Evolutionary conservation across 208 protist genomes (phyloP).

Genomic region (Trichomonas vaginalis): DNA sequence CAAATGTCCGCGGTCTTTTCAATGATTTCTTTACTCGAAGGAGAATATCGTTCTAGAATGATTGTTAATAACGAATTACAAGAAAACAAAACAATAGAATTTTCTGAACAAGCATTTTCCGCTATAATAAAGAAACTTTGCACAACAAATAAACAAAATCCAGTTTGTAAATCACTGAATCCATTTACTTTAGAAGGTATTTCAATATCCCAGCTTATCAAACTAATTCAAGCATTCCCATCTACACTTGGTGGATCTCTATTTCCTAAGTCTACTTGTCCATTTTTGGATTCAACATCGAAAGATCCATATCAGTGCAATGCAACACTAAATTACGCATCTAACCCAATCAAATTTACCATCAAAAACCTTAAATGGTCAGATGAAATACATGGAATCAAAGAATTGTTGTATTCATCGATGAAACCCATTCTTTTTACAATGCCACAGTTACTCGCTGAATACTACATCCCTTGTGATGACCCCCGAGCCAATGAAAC

Average conservation of each 20-base stretch:
- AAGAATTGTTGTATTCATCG: background rate
- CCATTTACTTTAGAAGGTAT: background rate
- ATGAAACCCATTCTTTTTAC: background rate
- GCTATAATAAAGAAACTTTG: background rate
- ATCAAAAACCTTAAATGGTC: background rate
- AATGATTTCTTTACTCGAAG: background rate
- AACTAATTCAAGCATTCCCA: background rate
- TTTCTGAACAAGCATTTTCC: background rate
- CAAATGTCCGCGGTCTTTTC: background rate
- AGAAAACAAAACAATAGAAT: background rate
- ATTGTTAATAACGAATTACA: background rate
- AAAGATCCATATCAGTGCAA: background rate
- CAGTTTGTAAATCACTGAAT: background rate
- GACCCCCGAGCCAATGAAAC: background rate
- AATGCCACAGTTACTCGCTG: background rate
- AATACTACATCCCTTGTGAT: background rate
- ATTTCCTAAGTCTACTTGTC: background rate
- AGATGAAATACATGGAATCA: background rate
- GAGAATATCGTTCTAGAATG: background rate
- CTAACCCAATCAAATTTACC: background rate
- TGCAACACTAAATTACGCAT: background rate
- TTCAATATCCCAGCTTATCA: background rate
- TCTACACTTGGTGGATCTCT: background rate
- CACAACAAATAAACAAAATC: background rate
- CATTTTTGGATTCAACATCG: too few relatives aligned